Evolutionary conservation across 345 rosid species (phyloP).

Genomic region (Salix purpurea): DNA sequence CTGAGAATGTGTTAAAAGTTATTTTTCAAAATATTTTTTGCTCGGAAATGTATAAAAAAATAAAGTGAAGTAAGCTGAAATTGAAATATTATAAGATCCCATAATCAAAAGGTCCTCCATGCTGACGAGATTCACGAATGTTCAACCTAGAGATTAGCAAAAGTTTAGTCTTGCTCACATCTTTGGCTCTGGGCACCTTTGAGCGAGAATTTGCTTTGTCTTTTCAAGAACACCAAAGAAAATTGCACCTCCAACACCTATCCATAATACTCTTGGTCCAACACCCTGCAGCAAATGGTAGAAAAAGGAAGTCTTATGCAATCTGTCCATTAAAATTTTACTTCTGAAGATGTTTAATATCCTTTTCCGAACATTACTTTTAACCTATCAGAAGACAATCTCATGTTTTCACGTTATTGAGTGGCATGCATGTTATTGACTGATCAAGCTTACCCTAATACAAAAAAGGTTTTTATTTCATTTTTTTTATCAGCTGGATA

Average conservation of each 20-base stretch:
- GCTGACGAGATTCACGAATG: too few relatives aligned
- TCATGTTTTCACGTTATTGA: not conserved
- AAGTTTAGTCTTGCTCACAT: too few relatives aligned
- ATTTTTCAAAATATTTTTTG: too few relatives aligned
- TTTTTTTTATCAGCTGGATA: too few relatives aligned
- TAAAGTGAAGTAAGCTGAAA: too few relatives aligned
- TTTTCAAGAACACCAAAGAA: conserved; percentile 85
- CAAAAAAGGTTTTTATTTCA: too few relatives aligned
- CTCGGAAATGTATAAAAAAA: too few relatives aligned
- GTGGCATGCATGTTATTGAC: not conserved
- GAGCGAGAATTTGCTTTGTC: conserved; percentile 63
- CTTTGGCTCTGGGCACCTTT: conserved; percentile 15
- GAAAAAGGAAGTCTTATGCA: not conserved
- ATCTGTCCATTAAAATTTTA: not conserved
- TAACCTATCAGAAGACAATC: not conserved
- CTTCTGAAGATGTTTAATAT: too few relatives aligned
- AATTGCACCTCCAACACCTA: conserved; percentile 86
- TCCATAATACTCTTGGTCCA: conserved; percentile 85
- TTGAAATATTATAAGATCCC: too few relatives aligned
- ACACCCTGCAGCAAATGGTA: conserved; percentile 53
- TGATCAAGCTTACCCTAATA: not conserved
- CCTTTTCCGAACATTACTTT: not conserved
- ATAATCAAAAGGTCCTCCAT: too few relatives aligned
- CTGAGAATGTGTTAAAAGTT: too few relatives aligned
- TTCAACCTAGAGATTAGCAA: too few relatives aligned